Conservation (phyloP, 73 alveolate species). For the Loxodes magnus region DNA sequence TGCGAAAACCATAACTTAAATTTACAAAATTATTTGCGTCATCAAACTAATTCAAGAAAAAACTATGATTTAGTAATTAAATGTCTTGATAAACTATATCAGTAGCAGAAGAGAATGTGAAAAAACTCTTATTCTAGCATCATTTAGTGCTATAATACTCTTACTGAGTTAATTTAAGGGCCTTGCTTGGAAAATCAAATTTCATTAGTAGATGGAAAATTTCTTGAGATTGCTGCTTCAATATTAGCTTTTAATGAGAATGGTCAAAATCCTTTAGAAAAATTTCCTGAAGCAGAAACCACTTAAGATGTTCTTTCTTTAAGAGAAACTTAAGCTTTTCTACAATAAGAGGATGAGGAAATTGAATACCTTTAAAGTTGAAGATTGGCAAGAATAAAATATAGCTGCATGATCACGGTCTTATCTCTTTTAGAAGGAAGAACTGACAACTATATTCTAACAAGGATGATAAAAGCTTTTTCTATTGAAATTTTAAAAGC, state of each 20-base stretch:
- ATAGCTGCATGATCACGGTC: conserved; percentile 32
- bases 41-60: conserved; percentile 24
- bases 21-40: conserved; percentile 38
- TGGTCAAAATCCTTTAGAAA: too few relatives aligned
- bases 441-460: conserved; percentile 29
- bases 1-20: conserved; percentile 50
- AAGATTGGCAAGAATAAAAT: conserved; percentile 23
- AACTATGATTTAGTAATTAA: conserved; percentile 13
- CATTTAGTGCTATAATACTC: conserved; percentile 26
- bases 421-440: conserved; percentile 27
- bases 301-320: too few relatives aligned
- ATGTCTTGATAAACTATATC: background rate
- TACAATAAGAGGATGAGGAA: too few relatives aligned
- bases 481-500: conserved; percentile 24
- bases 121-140: background rate
- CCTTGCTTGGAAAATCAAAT: conserved; percentile 57
- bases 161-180: conserved; percentile 54
- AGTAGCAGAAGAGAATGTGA: background rate
- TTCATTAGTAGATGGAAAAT: conserved; percentile 50
- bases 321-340: too few relatives aligned
- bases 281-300: too few relatives aligned
- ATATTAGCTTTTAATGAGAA: conserved; percentile 17
- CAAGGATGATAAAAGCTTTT: conserved; percentile 33
- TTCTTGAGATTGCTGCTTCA: conserved; percentile 51
- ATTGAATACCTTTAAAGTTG: conserved; percentile 2